Evolutionary conservation across 805 yeast genomes (phyloP).

Genomic region (Ogataea dorogensis): DNA sequence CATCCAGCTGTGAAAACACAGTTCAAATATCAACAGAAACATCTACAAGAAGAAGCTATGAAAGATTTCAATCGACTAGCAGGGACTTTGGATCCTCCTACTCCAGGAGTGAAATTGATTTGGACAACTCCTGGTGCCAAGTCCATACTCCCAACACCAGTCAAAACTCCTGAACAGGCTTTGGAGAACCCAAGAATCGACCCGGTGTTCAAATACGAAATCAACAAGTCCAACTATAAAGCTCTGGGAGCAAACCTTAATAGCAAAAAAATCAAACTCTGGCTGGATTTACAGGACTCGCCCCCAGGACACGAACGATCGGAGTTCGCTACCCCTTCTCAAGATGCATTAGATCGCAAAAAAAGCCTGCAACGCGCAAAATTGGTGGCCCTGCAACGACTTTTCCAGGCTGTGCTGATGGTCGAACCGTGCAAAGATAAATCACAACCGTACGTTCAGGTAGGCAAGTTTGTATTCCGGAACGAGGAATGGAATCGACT

Average conservation of each 20-base stretch:
- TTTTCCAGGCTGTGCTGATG: constrained; percentile 41
- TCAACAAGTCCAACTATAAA: constrained; percentile 23
- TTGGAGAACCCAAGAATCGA: constrained; percentile 24
- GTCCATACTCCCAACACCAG: constrained; percentile 22
- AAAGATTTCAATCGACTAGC: constrained; percentile 27
- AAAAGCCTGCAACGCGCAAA: constrained; percentile 28
- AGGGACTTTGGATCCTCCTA: constrained; percentile 11
- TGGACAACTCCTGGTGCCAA: constrained; percentile 13
- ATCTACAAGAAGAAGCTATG: constrained; percentile 22
- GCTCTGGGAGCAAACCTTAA: constrained; percentile 16
- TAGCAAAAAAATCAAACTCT: constrained; percentile 27
- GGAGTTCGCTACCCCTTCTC: constrained; percentile 60
- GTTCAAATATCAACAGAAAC: constrained; percentile 21
- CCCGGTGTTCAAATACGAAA: constrained; percentile 29
- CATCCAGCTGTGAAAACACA: constrained; percentile 28
- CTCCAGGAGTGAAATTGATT: constrained; percentile 16
- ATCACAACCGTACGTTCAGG: constrained; percentile 27
- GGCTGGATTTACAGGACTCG: constrained; percentile 32
- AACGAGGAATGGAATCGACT: constrained; percentile 39
- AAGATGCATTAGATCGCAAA: constrained; percentile 38
- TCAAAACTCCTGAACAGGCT: constrained; percentile 25
- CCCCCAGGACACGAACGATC: constrained; percentile 62
- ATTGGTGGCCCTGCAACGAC: constrained; percentile 42
- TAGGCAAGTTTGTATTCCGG: constrained; percentile 45
- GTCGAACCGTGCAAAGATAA: constrained; percentile 17